phyloP scores from a whole-genome alignment of 495 filamentous ascomycete species.

The Aspergillus conjunctus region DNA sequence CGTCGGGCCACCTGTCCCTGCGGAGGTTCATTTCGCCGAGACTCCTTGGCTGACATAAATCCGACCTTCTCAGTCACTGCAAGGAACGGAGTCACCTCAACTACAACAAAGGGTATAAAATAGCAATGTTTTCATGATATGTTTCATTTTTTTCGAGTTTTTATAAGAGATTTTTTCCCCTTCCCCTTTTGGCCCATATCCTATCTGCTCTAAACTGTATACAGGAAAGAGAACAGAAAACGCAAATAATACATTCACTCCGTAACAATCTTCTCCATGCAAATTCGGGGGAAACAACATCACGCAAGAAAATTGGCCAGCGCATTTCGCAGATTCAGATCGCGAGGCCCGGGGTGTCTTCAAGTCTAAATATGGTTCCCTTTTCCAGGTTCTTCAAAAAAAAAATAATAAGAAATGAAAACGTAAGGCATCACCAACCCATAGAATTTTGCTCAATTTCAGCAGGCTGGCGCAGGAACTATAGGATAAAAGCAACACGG shows the following conservation, averaged over 20 bases:
- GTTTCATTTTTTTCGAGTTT: slow-evolving; percentile 26
- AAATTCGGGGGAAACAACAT: slow-evolving; percentile 26
- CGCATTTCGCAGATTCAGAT: slow-evolving; percentile 10
- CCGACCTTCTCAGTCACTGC: background rate
- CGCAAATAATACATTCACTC: slow-evolving; percentile 28
- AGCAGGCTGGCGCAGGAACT: slow-evolving; percentile 20
- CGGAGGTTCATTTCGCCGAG: slow-evolving; percentile 48
- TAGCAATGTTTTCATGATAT: slow-evolving; percentile 9
- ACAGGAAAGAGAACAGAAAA: slow-evolving; percentile 32
- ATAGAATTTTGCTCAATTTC: slow-evolving; percentile 27
- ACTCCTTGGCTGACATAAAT: slow-evolving; percentile 6
- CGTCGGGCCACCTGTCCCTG: slow-evolving; percentile 49
- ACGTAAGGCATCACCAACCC: slow-evolving; percentile 26
- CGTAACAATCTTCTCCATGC: slow-evolving; percentile 38
- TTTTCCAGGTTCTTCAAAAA: slow-evolving; percentile 23
- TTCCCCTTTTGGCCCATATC: slow-evolving; percentile 21
- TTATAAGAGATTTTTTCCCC: slow-evolving; percentile 17
- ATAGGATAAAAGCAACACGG: slow-evolving; percentile 18
- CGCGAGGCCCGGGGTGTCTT: slow-evolving; percentile 13
- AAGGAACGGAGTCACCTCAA: background rate
- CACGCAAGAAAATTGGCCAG: slow-evolving; percentile 14
- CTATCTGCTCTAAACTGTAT: slow-evolving; percentile 30
- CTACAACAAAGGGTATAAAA: too few species aligned
- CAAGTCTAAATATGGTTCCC: slow-evolving; percentile 27
- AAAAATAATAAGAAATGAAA: slow-evolving; percentile 19